Evolutionary conservation across 805 yeast genomes (phyloP).

Genomic region (Candida railenensis): DNA sequence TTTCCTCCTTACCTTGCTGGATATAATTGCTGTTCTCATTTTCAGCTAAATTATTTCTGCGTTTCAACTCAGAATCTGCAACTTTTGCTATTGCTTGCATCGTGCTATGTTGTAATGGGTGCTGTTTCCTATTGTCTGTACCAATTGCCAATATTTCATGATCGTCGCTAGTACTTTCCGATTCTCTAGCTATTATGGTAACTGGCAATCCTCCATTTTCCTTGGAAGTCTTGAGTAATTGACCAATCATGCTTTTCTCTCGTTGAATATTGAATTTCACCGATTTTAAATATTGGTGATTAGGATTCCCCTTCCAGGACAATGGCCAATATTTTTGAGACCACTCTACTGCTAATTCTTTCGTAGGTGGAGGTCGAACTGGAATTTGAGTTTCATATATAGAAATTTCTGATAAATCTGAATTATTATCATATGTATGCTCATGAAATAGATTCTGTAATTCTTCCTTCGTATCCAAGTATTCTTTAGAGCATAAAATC

Average conservation of each 20-base stretch:
- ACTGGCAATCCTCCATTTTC: constrained; percentile 38
- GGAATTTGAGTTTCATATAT: constrained; percentile 47
- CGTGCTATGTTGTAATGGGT: constrained; percentile 70
- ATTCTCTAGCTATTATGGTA: constrained; percentile 60
- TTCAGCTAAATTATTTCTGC: constrained; percentile 23
- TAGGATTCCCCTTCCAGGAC: constrained; percentile 91
- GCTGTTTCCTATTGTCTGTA: constrained; percentile 38
- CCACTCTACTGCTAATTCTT: constrained; percentile 69
- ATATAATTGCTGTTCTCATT: background rate
- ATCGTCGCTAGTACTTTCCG: constrained; percentile 7
- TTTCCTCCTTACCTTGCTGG: constrained; percentile 9
- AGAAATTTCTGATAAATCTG: constrained; percentile 9
- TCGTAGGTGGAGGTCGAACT: constrained; percentile 61
- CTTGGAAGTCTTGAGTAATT: background rate
- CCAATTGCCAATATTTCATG: constrained; percentile 32
- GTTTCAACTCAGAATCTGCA: constrained; percentile 51
- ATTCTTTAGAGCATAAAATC: constrained; percentile 46
- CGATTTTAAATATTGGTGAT: constrained; percentile 64
- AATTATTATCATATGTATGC: constrained; percentile 8
- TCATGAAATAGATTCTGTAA: constrained; percentile 18
- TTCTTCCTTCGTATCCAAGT: constrained; percentile 22
- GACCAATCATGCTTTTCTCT: constrained; percentile 30
- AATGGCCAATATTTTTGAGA: constrained; percentile 76
- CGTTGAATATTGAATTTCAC: constrained; percentile 46
- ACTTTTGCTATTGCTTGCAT: constrained; percentile 69